These are phyloP conservation scores for Gymnopilus dilepis DNA, from an alignment of 768 basidiomycete species.

Conservation along the genomic window DNA sequence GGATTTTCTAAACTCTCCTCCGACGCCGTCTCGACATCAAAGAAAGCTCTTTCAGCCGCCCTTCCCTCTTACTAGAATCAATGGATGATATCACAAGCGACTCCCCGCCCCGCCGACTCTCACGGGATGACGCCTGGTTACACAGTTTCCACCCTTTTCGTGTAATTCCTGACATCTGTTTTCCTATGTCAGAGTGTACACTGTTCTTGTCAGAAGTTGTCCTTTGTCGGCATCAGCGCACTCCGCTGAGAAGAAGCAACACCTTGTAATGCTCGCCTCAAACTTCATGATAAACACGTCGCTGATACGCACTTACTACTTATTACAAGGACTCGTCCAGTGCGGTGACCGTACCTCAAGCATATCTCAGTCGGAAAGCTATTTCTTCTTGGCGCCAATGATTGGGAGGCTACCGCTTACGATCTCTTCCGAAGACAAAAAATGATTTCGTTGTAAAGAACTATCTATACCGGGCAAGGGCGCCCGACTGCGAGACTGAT, in stretches of 20 bases:
- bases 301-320: too few species aligned
- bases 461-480: not conserved
- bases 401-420: not conserved
- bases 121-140: conserved; percentile 18
- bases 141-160: conserved; percentile 1
- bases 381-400: not conserved
- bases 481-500: not conserved
- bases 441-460: not conserved
- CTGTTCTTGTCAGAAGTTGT: not conserved
- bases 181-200: not conserved
- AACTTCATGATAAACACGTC: not conserved
- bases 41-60: not conserved
- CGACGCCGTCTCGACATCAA: not conserved
- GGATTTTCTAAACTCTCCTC: not conserved
- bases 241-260: not conserved
- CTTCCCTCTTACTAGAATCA: not conserved
- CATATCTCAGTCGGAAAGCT: conserved; percentile 1
- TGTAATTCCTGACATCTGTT: not conserved
- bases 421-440: not conserved
- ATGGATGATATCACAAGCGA: not conserved
- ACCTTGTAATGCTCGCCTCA: not conserved
- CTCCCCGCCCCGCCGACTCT: conserved; percentile 4
- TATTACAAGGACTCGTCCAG: too few species aligned
- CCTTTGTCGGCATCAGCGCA: not conserved
- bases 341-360: too few species aligned